Percentiles rank a stretch among this genome's conserved stretches.
Evolutionary conservation across 371 early-diverging fungal genomes (phyloP).

Genomic region (Saksenaea vasiformis): DNA sequence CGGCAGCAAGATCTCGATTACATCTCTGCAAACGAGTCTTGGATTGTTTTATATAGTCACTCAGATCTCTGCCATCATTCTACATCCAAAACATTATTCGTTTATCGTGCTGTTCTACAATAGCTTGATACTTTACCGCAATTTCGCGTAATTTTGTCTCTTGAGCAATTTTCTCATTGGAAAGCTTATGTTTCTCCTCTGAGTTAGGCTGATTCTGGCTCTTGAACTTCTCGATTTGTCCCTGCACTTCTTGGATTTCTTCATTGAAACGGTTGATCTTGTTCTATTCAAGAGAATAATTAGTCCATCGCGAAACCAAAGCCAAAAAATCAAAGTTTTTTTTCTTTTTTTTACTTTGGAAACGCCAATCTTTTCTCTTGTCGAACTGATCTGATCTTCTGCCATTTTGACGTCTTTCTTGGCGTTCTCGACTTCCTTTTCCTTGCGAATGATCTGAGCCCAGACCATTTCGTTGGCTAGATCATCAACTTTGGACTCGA

Average conservation of each 20-base stretch:
- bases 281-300: background rate
- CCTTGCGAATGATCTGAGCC: slow-evolving; percentile 67
- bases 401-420: slow-evolving; percentile 61
- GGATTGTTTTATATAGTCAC: background rate
- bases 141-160: background rate
- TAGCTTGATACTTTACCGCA: background rate
- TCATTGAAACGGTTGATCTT: background rate
- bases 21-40: background rate
- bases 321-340: background rate
- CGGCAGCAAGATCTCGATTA: slow-evolving; percentile 55
- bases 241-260: background rate
- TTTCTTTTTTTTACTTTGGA: background rate
- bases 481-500: slow-evolving; percentile 59
- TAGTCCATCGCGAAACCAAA: slow-evolving; percentile 32
- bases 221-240: background rate
- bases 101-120: slow-evolving; percentile 21
- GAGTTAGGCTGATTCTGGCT: background rate
- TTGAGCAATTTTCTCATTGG: background rate
- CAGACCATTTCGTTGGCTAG: slow-evolving; percentile 77
- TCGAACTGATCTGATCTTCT: slow-evolving; percentile 55
- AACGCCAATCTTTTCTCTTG: background rate
- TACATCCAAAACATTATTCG: background rate
- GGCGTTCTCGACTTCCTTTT: slow-evolving; percentile 39
- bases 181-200: background rate
- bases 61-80: background rate